Evolutionary conservation across 768 basidiomycete genomes (phyloP), one percentile per base, ranked within the genome.

Genomic region (Lanmaoa pseudosensibilis): DNA sequence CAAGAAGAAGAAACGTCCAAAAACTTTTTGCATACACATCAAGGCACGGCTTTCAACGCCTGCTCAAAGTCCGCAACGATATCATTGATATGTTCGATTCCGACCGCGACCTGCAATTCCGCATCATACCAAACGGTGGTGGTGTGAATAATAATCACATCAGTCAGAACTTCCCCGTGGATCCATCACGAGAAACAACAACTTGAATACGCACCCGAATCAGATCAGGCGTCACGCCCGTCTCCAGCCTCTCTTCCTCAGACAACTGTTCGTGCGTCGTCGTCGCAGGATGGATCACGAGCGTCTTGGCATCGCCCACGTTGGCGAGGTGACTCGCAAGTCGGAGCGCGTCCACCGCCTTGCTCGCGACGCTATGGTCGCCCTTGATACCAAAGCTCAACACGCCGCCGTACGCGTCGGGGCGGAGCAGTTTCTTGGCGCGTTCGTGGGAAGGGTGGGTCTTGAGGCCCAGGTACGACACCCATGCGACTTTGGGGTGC

Each of bases 361-460:
- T 77, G 73, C 79, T 82, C 8, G 85, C 86, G 2, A 65, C 67
- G 48, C 72, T 68, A 2, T 74, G 73, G 49, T 79, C 79, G 18
- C 85, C 88, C 62, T 84, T 84, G 58, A 91, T 70, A 9, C 91
- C 92, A 63, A 94, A 92, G 71, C 80, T 88, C 48, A 94, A 72
- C 61, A 94, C 80, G 21, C 90, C 91, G 5, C 90, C 88, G 55
- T 77, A 92, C 3, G 75, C 72, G n/a, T 69, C 50, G 1, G 73
- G 69, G 5, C 85, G 77, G 50, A 92, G 73, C 34, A 84, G 73
- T 55, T 78, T 74, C 64, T 79, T 76, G 12, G 90, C 90, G 7
- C 79, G 67, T 45, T 71, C 70, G 69, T 94, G 78, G 36, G 83
- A 85, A 1, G 76, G 67, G 68, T 94, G 92, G 3, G 67, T 71